A percentile compares a stretch with the other conserved stretches of the same genome.
phyloP scores from a whole-genome alignment of 306 rosid genomes.

The Ochetophila trinervis region DNA sequence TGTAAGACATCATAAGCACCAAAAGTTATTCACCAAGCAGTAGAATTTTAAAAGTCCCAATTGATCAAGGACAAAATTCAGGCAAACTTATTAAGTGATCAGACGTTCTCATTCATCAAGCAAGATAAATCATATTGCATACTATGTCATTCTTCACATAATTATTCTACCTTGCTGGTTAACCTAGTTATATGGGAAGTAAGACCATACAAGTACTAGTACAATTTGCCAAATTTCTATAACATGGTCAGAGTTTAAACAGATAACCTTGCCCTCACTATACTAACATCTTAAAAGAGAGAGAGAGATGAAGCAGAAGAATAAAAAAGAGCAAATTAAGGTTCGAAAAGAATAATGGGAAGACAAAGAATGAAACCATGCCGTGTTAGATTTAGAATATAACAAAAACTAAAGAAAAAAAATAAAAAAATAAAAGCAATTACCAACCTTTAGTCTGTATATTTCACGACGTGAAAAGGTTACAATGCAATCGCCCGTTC shows the following conservation, averaged over 20 bases:
- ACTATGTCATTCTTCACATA: too few species aligned
- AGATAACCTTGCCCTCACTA: neutral
- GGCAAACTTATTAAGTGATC: too few species aligned
- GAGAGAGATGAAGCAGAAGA: neutral
- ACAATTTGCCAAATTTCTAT: too few species aligned
- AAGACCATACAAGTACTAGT: neutral
- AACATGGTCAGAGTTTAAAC: too few species aligned
- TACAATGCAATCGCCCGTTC: conserved; percentile 81
- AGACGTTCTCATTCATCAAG: too few species aligned
- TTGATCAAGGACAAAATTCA: neutral
- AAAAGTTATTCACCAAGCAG: neutral
- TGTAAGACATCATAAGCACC: neutral
- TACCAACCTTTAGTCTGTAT: conserved; percentile 67
- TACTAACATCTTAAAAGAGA: neutral
- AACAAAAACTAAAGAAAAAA: neutral
- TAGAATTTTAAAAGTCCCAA: neutral
- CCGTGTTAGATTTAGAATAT: neutral
- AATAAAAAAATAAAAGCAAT: conserved; percentile 12
- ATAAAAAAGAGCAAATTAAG: too few species aligned
- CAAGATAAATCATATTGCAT: too few species aligned
- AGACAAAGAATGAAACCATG: neutral
- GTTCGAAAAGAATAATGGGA: neutral
- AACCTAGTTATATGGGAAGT: neutral
- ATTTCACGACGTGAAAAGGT: conserved; percentile 73
- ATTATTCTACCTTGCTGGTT: neutral